Base-by-base conservation (phyloP, 805 yeast genomes). In the Novakomyces olei region DNA sequence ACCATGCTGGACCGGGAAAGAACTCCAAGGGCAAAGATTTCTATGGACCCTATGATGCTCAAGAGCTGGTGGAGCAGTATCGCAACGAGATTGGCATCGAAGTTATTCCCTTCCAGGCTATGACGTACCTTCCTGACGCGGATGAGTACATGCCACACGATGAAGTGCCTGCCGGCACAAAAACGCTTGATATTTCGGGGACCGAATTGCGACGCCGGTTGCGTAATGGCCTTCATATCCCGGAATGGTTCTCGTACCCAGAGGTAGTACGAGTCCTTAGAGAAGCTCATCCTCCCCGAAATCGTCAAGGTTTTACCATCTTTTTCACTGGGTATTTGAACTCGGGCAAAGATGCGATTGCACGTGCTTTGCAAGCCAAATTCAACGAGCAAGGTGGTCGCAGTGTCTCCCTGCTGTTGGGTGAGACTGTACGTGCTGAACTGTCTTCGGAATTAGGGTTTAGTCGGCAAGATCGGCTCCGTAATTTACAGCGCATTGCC, bases 11-110 rank as follows among this genome's bases (percentile, higher is more conserved):
- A 38, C 95, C 96, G 15, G 96, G 95, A 40, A 56, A 60, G 37
- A 69, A 69, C 67, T 79, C 93, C 37, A 62, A 73, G 49, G 95
- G 95, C 40, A 81, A 68, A 34, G 94, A 85, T 41, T 81, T 83
- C 60, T 83, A 83, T 51, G 96, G 95, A 15, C 93, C 96, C 9
- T 85, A 83, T 51, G 96, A 83, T 51, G 95, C 95, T 19, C 95
- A 85, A 60, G 81, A 69, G 23, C 61, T 85, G 36, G 92, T 83
- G 40, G 80, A 72, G 38, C 57, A 69, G 42, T 70, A 68, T 56
- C 65, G 69, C 40, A 67, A 63, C 40, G 95, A 83, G 57, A 65
- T 83, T 40, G 78, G 69, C 26, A 83, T 83, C 48, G 77, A 74
- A 50, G 85, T 83, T 41, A 94, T 85, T 30, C 95, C 95, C 36